These are phyloP conservation scores for Platanthera guangdongensis DNA, from an alignment of 106 monocot species.

Conservation along the genomic window DNA sequence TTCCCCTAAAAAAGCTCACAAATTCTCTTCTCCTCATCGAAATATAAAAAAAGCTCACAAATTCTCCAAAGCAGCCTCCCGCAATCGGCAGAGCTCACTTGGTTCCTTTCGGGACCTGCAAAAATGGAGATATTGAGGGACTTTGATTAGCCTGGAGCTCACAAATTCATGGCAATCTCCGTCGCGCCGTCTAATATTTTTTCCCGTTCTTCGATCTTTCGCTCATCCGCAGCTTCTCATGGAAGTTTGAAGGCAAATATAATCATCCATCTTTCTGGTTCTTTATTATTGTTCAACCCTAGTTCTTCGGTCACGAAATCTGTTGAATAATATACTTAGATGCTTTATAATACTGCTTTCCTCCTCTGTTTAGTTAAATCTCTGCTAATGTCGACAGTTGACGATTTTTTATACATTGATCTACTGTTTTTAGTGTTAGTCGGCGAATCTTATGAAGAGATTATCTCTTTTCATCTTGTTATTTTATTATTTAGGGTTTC, in stretches of 20 bases:
- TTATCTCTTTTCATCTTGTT: too few relatives aligned
- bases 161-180: neutral
- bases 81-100: neutral
- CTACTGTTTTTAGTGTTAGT: neutral
- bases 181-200: neutral
- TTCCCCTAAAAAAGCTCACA: too few relatives aligned
- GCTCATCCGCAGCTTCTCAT: neutral
- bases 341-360: neutral
- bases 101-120: neutral
- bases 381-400: neutral
- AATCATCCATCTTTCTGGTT: neutral
- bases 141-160: neutral
- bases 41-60: neutral
- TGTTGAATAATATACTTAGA: neutral
- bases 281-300: neutral
- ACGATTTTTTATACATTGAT: neutral
- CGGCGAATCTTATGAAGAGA: neutral
- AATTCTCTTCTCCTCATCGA: neutral
- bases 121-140: neutral
- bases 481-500: too few relatives aligned
- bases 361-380: neutral
- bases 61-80: neutral
- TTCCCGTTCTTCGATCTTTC: neutral
- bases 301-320: neutral
- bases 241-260: conserved; percentile 1